phyloP scores from a whole-genome alignment of 2,329 filamentous ascomycete genomes.

The Penicillium sp. region DNA sequence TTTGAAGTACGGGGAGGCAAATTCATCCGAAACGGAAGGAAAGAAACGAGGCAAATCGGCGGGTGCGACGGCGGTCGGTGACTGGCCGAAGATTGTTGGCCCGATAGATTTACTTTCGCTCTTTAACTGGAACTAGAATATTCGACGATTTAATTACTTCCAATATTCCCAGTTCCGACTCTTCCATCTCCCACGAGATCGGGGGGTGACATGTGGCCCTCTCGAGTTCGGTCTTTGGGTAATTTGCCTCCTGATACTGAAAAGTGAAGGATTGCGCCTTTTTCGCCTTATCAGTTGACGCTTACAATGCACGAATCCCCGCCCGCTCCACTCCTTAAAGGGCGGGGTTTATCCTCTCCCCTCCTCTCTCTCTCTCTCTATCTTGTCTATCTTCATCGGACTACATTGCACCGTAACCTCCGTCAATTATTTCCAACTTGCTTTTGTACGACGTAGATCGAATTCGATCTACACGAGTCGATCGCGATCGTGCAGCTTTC shows the following conservation, averaged over 20 bases:
- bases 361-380: not conserved
- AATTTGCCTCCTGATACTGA: not conserved
- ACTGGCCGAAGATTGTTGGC: not conserved
- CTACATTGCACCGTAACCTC: not conserved
- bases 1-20: not conserved
- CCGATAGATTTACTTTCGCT: not conserved
- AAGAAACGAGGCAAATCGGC: not conserved
- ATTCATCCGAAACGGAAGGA: not conserved
- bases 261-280: not conserved
- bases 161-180: not conserved
- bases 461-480: constrained; percentile 15
- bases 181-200: not conserved
- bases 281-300: not conserved
- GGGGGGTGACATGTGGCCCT: not conserved
- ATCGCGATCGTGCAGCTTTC: constrained; percentile 19
- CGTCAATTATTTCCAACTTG: not conserved
- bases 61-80: not conserved
- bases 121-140: not conserved
- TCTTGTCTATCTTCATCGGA: not conserved
- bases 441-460: constrained; percentile 11
- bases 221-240: not conserved
- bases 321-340: constrained; percentile 10
- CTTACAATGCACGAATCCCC: constrained; percentile 6
- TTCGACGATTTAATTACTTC: not conserved
- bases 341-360: constrained; percentile 11